Evolutionary conservation across 306 rosid species (phyloP), one percentile per base, ranked within the genome.

Genomic region (Lathyrus aphaca): DNA sequence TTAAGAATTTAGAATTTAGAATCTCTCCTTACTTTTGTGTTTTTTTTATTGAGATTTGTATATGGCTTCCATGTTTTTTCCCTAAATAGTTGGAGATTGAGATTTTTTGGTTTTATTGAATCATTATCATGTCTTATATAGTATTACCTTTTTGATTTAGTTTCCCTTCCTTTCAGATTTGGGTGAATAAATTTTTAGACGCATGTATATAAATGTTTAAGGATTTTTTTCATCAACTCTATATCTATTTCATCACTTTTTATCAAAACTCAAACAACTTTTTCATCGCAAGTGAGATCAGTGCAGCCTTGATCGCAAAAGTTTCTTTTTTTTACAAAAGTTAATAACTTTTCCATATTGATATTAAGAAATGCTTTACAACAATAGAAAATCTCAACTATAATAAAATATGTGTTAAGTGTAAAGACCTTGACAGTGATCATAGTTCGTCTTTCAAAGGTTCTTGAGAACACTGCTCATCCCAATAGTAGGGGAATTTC

Each of bases 401-500:
- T 35, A 65, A 72, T 57, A 56, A 35, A 64, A 71, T 27, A 42
- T 17, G 45, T 23, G 67, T 12, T 55, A 72, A 59, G 37, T 29
- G 74, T 14, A 68, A 77, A 54, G 73, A 60, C 63, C 42, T 6
- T 13, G 77, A 35, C 59, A 0, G 19, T 17, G 51, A 66, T 84
- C 76, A 86, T 16, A 90, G 86, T 75, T 93, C 97, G 14, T 93
- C 98, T 73, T 82, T 93, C 53, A 46, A 67, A 5, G 86, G 71
- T 18, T 76, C 48, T 81, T 86, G 80, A 55, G 82, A 69, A 77
- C 97, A 90, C 45, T 80, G 81, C 69, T 94, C 92, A 57, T 94
- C 97, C 97, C 96, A 94, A 64, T 45, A 79, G 58, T 70, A 87
- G 21, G 98, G 99, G 74, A 82, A 90, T 84, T 83, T 91, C 68